Conservation (phyloP, 345 rosid species). For the Iberis pinnata region DNA sequence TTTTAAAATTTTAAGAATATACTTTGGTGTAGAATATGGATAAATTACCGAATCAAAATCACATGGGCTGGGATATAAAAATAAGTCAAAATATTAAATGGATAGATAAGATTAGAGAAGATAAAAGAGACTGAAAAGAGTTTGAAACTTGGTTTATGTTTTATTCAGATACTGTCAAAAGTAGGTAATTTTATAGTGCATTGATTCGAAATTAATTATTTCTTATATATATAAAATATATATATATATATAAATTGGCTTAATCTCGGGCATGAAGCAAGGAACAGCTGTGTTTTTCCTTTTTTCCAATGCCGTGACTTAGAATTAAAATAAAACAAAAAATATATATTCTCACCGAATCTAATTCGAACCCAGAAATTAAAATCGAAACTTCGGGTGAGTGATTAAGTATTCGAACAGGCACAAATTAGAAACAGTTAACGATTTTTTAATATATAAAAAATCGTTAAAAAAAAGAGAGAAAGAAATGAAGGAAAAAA, state of each 20-base stretch:
- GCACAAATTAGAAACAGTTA: conserved; percentile 1
- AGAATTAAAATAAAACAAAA: neutral
- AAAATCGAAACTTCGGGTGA: neutral
- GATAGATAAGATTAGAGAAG: conserved; percentile 3
- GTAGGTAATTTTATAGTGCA: conserved; percentile 21
- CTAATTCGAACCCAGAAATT: neutral
- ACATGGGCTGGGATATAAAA: conserved; percentile 20
- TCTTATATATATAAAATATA: too few species aligned
- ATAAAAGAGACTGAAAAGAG: neutral
- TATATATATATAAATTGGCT: neutral
- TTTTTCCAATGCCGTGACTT: conserved; percentile 30
- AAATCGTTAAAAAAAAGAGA: neutral
- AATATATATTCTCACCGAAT: too few species aligned
- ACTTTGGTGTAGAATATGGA: conserved; percentile 16
- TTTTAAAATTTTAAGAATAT: conserved; percentile 3
- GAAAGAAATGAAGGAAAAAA: neutral
- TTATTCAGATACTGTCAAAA: conserved; percentile 23
- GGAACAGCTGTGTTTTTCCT: conserved; percentile 30
- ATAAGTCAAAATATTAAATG: neutral
- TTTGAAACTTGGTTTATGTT: conserved; percentile 13
- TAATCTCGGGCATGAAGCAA: conserved; percentile 14
- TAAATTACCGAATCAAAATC: conserved; percentile 31
- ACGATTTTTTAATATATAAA: neutral
- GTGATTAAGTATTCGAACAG: neutral
- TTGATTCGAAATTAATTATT: neutral